Conservation (phyloP, 345 rosid species). For the Gossypium bickii region DNA sequence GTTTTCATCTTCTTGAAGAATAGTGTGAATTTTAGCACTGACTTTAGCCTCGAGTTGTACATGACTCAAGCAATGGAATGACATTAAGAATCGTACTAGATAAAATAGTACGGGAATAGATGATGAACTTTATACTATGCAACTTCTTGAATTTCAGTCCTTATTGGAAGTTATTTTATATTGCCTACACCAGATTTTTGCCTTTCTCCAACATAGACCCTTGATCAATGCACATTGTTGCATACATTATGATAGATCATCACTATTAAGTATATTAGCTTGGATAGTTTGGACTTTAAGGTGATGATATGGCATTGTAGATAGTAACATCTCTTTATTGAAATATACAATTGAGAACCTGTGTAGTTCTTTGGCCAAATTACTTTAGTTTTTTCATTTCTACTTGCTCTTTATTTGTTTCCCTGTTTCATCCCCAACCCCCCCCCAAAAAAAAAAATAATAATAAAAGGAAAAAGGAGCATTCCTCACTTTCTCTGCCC, state of each 20-base stretch:
- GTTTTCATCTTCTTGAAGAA: background rate
- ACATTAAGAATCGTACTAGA: background rate
- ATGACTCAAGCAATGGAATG: background rate
- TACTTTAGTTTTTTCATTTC: background rate
- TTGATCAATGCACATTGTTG: background rate
- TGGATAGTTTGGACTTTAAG: background rate
- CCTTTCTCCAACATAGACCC: background rate
- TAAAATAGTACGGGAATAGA: background rate
- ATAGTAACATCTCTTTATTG: background rate
- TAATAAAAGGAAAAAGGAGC: no score
- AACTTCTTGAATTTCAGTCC: background rate
- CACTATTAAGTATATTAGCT: background rate
- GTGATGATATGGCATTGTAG: background rate
- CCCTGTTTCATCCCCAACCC: background rate
- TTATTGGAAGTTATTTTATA: background rate
- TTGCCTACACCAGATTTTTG: background rate
- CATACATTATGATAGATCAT: background rate
- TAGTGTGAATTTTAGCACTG: background rate
- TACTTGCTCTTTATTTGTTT: background rate
- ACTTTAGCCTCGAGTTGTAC: background rate
- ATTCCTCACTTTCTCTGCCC: background rate
- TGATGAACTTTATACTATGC: background rate
- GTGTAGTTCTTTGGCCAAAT: background rate
- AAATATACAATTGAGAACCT: background rate
- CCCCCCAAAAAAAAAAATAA: no score